Base-by-base conservation (phyloP, 2,329 filamentous ascomycete genomes). In the Corinectria fuckeliana region DNA sequence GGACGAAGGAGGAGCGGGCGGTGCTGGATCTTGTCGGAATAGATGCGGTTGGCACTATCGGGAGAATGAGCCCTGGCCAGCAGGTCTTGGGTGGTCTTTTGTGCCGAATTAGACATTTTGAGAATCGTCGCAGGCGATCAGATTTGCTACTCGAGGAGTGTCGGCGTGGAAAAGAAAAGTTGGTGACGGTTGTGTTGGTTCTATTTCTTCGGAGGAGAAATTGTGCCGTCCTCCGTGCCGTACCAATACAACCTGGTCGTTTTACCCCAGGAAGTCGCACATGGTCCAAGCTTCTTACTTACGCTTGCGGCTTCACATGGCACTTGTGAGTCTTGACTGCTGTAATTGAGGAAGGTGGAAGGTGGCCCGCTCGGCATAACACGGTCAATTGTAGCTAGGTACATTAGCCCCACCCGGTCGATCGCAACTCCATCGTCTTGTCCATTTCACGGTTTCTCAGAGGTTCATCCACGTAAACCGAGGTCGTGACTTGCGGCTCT, bases 21-120 rank as follows among this genome's bases (percentile, higher is more conserved):
- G 72, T 92, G 88, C 69, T 92, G 87, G 74, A 97, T 87, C 76
- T 93, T 93, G 64, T 96, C 91, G 62, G 84, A 82, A 81, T 90
- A 94, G 75, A 97, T 91, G 53, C 87, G 84, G 30, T 81, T 79
- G 54, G 88, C 86, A 57, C 85, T 88, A 64, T 90, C 84, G 23
- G 92, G 89, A 2, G 91, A 89, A 77, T 97, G 92, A 9, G 92
- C 92, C 69, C 91, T 88, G 5, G 84, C 77, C 52, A 98, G 88
- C 50, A 97, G 87, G 7, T 82, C 78, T 64, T 87, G 82, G 0
- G 86, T 88, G 9, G 85, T 72, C 42, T 77, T 71, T 51, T 78
- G 76, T 3, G 64, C 66, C 18, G 70, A 47, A 32, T 64, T 65
- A 4, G 76, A 69, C 78, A 81, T 81, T 32, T n/a, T 55, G 36